phyloP scores from a whole-genome alignment of 306 rosid genomes.

The Acmispon strigosus region DNA sequence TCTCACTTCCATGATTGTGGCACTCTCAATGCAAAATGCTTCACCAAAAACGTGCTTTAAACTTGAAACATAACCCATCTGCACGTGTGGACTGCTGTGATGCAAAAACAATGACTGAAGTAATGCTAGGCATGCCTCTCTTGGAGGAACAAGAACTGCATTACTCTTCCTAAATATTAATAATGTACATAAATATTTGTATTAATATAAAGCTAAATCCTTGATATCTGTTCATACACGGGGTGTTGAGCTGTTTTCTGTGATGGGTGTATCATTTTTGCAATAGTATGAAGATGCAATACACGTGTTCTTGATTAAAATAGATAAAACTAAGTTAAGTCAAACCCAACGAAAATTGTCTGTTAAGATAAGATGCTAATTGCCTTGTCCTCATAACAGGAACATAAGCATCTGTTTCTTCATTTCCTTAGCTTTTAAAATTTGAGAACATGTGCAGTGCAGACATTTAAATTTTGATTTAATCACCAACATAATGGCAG shows the following conservation, averaged over 20 bases:
- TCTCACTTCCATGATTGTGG: background rate
- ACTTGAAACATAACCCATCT: background rate
- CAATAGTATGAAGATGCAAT: background rate
- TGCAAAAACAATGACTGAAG: background rate
- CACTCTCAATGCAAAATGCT: background rate
- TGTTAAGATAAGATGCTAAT: background rate
- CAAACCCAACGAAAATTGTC: background rate
- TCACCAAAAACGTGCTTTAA: background rate
- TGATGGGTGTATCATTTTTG: background rate
- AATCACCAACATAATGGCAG: background rate
- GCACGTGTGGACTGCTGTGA: background rate
- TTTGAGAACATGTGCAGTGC: background rate
- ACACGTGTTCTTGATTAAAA: background rate
- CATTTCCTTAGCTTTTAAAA: background rate
- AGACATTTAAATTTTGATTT: background rate
- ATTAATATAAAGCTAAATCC: background rate
- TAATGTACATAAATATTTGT: no score
- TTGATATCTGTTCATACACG: background rate
- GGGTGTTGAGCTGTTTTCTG: background rate
- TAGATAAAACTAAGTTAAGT: background rate
- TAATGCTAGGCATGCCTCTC: background rate
- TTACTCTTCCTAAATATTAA: no score
- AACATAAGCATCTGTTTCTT: background rate
- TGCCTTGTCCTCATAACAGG: background rate
- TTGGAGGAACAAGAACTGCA: conserved; percentile 2